Conservation (phyloP, 2,329 filamentous ascomycete genomes). For the Mycosphaerelloides madeirae region DNA sequence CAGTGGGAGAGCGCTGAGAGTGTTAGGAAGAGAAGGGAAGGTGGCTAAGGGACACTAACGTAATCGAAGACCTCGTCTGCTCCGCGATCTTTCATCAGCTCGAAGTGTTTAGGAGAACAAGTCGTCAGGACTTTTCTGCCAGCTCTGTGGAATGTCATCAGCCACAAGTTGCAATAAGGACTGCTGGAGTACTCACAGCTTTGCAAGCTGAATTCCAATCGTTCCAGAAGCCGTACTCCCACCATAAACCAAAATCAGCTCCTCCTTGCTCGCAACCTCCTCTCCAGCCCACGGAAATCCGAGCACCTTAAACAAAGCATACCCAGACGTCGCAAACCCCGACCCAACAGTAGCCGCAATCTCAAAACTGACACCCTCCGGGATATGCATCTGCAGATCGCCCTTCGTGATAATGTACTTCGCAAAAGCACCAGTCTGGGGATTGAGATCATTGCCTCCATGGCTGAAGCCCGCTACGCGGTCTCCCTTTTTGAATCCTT, state of each 20-base stretch:
- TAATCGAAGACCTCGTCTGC: constrained; percentile 47
- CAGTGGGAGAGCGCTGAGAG: neutral
- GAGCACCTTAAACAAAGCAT: constrained; percentile 39
- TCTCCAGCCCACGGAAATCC: constrained; percentile 33
- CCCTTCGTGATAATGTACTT: constrained; percentile 49
- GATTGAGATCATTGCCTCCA: constrained; percentile 36
- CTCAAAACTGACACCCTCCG: constrained; percentile 44
- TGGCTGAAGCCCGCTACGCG: constrained; percentile 43
- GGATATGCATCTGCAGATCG: constrained; percentile 42
- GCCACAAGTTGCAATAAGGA: constrained; percentile 9
- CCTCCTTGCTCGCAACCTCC: constrained; percentile 29
- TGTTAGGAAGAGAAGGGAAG: neutral
- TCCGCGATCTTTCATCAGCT: constrained; percentile 40
- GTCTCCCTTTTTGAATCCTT: constrained; percentile 45
- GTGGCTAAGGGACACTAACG: constrained; percentile 11
- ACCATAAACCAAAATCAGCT: constrained; percentile 45
- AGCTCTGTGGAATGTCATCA: constrained; percentile 6
- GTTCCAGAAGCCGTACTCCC: constrained; percentile 47
- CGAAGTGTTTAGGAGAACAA: constrained; percentile 44
- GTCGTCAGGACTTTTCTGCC: constrained; percentile 39
- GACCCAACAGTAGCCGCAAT: constrained; percentile 48
- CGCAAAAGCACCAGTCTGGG: constrained; percentile 48
- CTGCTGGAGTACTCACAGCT: constrained; percentile 27
- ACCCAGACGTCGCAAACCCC: constrained; percentile 45
- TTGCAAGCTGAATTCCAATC: constrained; percentile 45